phyloP scores from a whole-genome alignment of 2,329 filamentous ascomycete species.

The Cryphonectria nitschkei region DNA sequence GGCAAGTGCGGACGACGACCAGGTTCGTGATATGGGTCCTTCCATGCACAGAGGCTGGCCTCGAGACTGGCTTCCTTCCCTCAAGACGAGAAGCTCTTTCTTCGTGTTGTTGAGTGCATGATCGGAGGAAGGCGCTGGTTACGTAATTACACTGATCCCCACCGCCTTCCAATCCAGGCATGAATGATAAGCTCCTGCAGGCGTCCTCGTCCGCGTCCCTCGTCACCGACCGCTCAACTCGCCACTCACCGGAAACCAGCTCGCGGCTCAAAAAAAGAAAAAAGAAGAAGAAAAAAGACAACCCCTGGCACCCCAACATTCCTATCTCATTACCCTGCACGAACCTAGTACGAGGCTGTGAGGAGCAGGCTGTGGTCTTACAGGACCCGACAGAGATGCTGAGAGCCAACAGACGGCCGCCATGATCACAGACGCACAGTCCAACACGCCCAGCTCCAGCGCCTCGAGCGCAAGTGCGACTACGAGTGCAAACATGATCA shows the following conservation, averaged over 20 bases:
- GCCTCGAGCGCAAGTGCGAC: conserved; percentile 7
- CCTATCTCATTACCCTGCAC: not conserved
- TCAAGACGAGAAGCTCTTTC: not conserved
- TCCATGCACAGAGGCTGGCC: not conserved
- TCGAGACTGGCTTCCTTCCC: not conserved
- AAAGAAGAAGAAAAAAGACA: too few relatives aligned
- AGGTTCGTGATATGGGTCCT: not conserved
- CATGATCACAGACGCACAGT: conserved; percentile 26
- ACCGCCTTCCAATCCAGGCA: conserved; percentile 10
- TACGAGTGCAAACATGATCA: conserved; percentile 3
- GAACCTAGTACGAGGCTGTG: not conserved
- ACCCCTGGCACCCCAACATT: not conserved
- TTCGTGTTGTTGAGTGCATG: not conserved
- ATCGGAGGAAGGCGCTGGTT: not conserved
- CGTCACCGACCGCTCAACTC: not conserved
- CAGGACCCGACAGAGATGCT: conserved; percentile 17
- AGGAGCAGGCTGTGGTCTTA: not conserved
- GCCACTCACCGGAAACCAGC: not conserved
- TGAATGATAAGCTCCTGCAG: not conserved
- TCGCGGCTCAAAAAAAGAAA: too few relatives aligned
- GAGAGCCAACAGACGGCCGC: conserved; percentile 17
- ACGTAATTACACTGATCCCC: conserved; percentile 3
- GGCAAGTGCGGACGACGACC: not conserved
- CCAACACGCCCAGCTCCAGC: conserved; percentile 24
- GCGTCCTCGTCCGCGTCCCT: not conserved